These are phyloP conservation scores for Pezicula rhizophila DNA, from an alignment of 2,329 filamentous ascomycete species.

Conservation along the genomic window DNA sequence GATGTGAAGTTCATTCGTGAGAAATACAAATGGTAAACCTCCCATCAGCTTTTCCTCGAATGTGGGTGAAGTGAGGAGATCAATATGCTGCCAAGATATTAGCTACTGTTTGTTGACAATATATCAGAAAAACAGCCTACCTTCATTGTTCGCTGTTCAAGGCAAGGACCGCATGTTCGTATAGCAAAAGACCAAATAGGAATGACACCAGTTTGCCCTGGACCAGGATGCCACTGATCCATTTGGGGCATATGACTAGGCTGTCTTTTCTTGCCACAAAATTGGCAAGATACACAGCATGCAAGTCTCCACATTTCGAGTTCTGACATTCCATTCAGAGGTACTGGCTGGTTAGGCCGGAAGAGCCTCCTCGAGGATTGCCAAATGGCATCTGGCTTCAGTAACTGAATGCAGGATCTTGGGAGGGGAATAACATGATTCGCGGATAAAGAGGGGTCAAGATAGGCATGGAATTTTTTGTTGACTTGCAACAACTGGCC, in stretches of 20 bases:
- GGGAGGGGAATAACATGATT: conserved; percentile 30
- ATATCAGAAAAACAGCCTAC: conserved; percentile 39
- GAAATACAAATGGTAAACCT: conserved; percentile 63
- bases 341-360: conserved; percentile 62
- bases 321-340: conserved; percentile 59
- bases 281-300: conserved; percentile 58
- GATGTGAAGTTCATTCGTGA: conserved; percentile 55
- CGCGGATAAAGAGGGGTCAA: conserved; percentile 41
- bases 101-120: conserved; percentile 11
- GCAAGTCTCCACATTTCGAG: conserved; percentile 71
- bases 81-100: conserved; percentile 54
- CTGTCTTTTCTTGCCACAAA: conserved; percentile 47
- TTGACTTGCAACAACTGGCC: conserved; percentile 62
- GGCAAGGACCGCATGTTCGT: conserved; percentile 60
- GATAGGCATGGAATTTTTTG: conserved; percentile 57
- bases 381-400: conserved; percentile 65
- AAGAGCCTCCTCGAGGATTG: conserved; percentile 59
- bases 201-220: conserved; percentile 53
- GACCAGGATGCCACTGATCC: conserved; percentile 52
- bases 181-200: conserved; percentile 68
- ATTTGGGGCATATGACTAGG: conserved; percentile 20
- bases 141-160: conserved; percentile 55
- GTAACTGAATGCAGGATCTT: conserved; percentile 25
- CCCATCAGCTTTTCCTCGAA: conserved; percentile 56
- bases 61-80: conserved; percentile 57